Base-by-base conservation (phyloP, 495 filamentous ascomycete genomes). In the Neurospora sp. region DNA sequence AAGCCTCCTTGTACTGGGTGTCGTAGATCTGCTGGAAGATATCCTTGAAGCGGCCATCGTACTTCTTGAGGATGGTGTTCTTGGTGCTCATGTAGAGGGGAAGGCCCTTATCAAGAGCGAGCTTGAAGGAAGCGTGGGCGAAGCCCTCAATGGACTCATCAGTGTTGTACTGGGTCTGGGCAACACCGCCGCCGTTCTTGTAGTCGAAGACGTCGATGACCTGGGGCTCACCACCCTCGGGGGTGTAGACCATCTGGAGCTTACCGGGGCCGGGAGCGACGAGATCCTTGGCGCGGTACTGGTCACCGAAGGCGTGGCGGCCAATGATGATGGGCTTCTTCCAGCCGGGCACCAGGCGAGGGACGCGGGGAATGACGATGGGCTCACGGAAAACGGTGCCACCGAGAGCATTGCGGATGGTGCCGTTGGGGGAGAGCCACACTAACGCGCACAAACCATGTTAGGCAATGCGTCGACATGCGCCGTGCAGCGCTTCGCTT, bases 51-150 rank as follows among this genome's bases (percentile, higher is more conserved):
- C 92, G 88, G 39, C 96, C 96, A 80, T 99, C 96, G 84, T 99
- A 99, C 82, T 93, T 93, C 91, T 99, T 99, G 76, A 99, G 84
- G 79, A 99, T 99, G 74, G 96, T 99, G 86, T 98, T 98, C 90
- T 99, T 99, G 82, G 96, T 99, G 88, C 92, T 96, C 94, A 98
- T 94, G 85, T 98, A 99, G 77, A 99, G 85, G 21, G 96, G 96
- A 59, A 97, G 84, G 73, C 84, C 85, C 89, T 97, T 96, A 81
- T 88, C 86, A 39, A 99, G 83, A 24, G 96, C 96, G 74, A 97
- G 88, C 89, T 97, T 96, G 90, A 99, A 98, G 76, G 89, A 92
- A 70, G 96, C 92, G 78, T 98, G 96, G 71, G 96, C 96, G 79
- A 99, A 99, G 69, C 96, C 96, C 34, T 84, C 82, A 81, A 99